Evolutionary conservation across 805 yeast species (phyloP).

Genomic region (Clavispora fructus): DNA sequence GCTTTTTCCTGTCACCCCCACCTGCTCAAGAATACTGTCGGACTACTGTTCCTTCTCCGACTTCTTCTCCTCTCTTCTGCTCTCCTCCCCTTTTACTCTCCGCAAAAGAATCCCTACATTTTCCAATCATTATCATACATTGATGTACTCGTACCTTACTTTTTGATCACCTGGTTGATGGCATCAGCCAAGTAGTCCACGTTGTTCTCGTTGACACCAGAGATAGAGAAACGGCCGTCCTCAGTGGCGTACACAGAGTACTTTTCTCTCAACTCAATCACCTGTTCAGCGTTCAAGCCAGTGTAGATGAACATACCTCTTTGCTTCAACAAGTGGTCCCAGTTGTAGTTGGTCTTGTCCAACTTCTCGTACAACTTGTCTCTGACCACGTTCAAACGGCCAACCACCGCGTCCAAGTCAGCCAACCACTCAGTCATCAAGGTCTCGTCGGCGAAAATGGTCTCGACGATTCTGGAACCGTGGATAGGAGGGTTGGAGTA

Average conservation of each 20-base stretch:
- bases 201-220: conserved; percentile 79
- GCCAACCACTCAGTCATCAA: conserved; percentile 71
- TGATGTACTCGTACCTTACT: conserved; percentile 7
- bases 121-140: background rate
- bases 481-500: conserved; percentile 94
- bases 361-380: conserved; percentile 55
- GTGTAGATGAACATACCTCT: conserved; percentile 97
- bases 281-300: conserved; percentile 70
- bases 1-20: too few relatives aligned
- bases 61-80: too few relatives aligned
- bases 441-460: conserved; percentile 56
- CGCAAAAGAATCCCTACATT: too few relatives aligned
- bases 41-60: too few relatives aligned
- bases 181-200: conserved; percentile 69
- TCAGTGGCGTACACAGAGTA: conserved; percentile 78
- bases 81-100: too few relatives aligned
- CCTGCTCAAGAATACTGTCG: too few relatives aligned
- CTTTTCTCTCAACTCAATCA: conserved; percentile 61
- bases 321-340: conserved; percentile 85
- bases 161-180: conserved; percentile 45
- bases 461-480: conserved; percentile 85
- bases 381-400: conserved; percentile 73
- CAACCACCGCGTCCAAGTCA: conserved; percentile 76
- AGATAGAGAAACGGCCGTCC: conserved; percentile 88
- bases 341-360: conserved; percentile 57